Evolutionary conservation across 768 basidiomycete species (phyloP).

Genomic region (Russula foetens): DNA sequence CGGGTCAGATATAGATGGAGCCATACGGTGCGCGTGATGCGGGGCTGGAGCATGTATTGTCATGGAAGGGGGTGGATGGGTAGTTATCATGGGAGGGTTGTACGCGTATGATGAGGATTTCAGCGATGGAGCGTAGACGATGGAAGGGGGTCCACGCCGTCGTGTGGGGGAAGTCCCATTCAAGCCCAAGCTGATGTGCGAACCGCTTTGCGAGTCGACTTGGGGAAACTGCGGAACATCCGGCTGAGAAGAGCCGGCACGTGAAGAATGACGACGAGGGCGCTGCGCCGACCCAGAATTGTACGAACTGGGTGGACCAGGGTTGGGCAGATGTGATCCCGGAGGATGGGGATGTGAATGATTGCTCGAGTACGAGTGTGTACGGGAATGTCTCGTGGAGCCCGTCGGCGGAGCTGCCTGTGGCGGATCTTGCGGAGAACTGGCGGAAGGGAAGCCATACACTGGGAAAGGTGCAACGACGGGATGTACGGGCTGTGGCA

Average conservation of each 20-base stretch:
- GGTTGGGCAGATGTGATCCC: not conserved
- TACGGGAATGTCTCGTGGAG: constrained; percentile 2
- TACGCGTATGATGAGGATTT: constrained; percentile 15
- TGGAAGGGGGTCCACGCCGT: constrained; percentile 11
- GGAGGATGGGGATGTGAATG: constrained; percentile 4
- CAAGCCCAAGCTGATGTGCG: not conserved
- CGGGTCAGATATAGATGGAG: constrained; percentile 19
- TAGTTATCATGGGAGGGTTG: constrained; percentile 16
- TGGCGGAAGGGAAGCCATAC: constrained; percentile 9
- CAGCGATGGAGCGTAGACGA: constrained; percentile 15
- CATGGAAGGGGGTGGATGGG: not conserved
- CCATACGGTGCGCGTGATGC: constrained; percentile 3
- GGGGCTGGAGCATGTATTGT: not conserved
- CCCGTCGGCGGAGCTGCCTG: not conserved
- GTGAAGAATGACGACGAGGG: constrained; percentile 13
- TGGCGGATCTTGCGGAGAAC: constrained; percentile 5
- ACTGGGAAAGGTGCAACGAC: constrained; percentile 9
- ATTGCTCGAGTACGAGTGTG: constrained; percentile 10
- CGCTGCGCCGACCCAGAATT: constrained; percentile 6
- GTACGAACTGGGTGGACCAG: constrained; percentile 4
- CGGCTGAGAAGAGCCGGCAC: constrained; percentile 1
- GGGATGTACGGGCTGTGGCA: not conserved
- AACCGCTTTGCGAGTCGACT: not conserved
- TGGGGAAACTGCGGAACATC: not conserved
- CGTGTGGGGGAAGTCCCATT: not conserved